Evolutionary conservation across 2,329 filamentous ascomycete species (phyloP).

Genomic region (Chaetomiaceae sp.): DNA sequence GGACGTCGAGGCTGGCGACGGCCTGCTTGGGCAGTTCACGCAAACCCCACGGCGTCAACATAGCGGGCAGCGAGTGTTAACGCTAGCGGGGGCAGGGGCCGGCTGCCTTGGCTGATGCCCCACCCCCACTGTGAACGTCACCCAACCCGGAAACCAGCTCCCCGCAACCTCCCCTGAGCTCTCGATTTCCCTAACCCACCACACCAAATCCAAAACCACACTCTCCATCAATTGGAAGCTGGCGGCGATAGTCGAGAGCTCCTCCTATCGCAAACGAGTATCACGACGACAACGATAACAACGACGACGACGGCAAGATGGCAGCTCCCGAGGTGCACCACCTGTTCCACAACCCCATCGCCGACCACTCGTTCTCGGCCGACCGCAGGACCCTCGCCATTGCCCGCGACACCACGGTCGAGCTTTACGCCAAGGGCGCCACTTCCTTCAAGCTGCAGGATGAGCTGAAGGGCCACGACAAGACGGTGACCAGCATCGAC

Average conservation of each 20-base stretch:
- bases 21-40: neutral
- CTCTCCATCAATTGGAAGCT: neutral
- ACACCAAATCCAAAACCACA: too few relatives aligned
- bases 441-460: constrained; percentile 78
- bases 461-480: constrained; percentile 94
- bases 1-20: neutral
- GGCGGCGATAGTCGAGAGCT: constrained; percentile 90
- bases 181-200: too few relatives aligned
- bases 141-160: constrained; percentile 5
- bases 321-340: constrained; percentile 86
- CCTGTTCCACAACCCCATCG: constrained; percentile 92
- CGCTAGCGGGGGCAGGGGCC: too few relatives aligned
- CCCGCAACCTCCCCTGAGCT: constrained; percentile 7
- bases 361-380: constrained; percentile 95
- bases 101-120: neutral
- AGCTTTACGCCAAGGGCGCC: constrained; percentile 75
- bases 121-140: constrained; percentile 10
- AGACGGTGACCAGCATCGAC: constrained; percentile 92
- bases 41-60: neutral
- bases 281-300: too few relatives aligned
- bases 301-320: constrained; percentile 52
- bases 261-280: constrained; percentile 72
- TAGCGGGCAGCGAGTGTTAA: too few relatives aligned
- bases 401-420: constrained; percentile 81
- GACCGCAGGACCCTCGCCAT: constrained; percentile 87